Evolutionary conservation across 2,329 filamentous ascomycete species (phyloP).

Genomic region (Colletotrichum tropicicola): DNA sequence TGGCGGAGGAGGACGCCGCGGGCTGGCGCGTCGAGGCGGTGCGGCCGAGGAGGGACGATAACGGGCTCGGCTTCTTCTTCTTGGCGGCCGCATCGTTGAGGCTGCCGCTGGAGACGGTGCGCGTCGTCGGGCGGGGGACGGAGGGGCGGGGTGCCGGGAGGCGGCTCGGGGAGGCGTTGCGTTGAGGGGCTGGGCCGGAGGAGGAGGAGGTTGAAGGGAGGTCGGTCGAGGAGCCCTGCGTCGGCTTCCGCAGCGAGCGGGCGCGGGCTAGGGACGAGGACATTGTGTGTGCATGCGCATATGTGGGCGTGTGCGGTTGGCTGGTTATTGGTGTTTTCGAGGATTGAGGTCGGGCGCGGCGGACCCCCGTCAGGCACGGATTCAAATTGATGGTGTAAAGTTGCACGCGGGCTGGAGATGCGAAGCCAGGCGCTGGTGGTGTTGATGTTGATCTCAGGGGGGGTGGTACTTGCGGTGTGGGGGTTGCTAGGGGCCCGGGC

Average conservation of each 20-base stretch:
- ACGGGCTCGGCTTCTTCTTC: constrained; percentile 15
- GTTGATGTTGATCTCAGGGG: constrained; percentile 27
- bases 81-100: constrained; percentile 18
- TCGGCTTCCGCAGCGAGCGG: constrained; percentile 58
- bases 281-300: constrained; percentile 40
- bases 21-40: constrained; percentile 11
- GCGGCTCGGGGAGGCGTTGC: constrained; percentile 23
- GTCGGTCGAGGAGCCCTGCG: constrained; percentile 34
- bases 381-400: neutral
- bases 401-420: neutral
- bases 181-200: neutral
- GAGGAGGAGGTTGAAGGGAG: constrained; percentile 12
- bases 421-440: neutral
- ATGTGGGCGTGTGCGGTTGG: neutral
- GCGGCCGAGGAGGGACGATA: constrained; percentile 9
- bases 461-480: constrained; percentile 11
- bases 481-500: constrained; percentile 15
- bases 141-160: constrained; percentile 21
- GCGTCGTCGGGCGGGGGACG: constrained; percentile 8
- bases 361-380: neutral
- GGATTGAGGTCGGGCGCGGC: neutral
- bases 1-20: neutral
- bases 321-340: too few relatives aligned
- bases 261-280: constrained; percentile 54
- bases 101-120: constrained; percentile 23